These are phyloP conservation scores for Myotisia sp. DNA, from an alignment of 2,329 filamentous ascomycete genomes.

Conservation along the genomic window DNA sequence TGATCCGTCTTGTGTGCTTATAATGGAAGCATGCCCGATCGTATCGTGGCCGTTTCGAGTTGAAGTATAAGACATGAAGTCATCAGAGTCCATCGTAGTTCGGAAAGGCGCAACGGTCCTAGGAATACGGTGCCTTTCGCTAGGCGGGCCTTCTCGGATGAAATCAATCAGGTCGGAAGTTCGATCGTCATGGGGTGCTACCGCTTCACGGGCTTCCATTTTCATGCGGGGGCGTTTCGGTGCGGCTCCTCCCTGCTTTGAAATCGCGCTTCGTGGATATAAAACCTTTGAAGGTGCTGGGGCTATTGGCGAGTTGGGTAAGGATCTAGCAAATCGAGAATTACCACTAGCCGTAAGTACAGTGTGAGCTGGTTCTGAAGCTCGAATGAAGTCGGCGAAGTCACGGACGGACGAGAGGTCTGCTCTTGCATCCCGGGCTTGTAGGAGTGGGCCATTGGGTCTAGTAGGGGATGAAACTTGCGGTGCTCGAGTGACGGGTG, in stretches of 20 bases:
- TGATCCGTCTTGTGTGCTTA: constrained; percentile 39
- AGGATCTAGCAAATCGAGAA: neutral
- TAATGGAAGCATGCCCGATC: constrained; percentile 24
- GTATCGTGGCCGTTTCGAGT: constrained; percentile 17
- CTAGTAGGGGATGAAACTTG: constrained; percentile 1
- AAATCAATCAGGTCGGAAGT: constrained; percentile 90
- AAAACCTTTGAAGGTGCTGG: neutral
- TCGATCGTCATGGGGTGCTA: constrained; percentile 46
- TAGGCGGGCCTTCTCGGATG: constrained; percentile 71
- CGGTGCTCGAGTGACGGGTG: constrained; percentile 1
- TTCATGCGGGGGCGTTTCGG: constrained; percentile 40
- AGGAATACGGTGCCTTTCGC: constrained; percentile 45
- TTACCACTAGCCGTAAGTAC: neutral
- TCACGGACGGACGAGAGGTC: constrained; percentile 60
- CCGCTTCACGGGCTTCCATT: constrained; percentile 58
- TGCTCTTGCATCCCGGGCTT: constrained; percentile 59
- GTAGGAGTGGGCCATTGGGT: constrained; percentile 12
- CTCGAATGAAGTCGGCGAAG: constrained; percentile 79
- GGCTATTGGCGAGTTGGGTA: constrained; percentile 1
- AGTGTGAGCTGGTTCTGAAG: constrained; percentile 51
- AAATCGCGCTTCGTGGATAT: constrained; percentile 12
- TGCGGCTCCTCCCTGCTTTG: constrained; percentile 16
- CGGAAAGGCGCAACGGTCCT: constrained; percentile 74
- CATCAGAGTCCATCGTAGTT: constrained; percentile 73
- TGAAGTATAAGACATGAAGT: constrained; percentile 34